A percentile compares a stretch with the other conserved stretches of the same genome.
Conservation (phyloP, 2,329 filamentous ascomycete species). For the Mycosphaerella sp. region DNA sequence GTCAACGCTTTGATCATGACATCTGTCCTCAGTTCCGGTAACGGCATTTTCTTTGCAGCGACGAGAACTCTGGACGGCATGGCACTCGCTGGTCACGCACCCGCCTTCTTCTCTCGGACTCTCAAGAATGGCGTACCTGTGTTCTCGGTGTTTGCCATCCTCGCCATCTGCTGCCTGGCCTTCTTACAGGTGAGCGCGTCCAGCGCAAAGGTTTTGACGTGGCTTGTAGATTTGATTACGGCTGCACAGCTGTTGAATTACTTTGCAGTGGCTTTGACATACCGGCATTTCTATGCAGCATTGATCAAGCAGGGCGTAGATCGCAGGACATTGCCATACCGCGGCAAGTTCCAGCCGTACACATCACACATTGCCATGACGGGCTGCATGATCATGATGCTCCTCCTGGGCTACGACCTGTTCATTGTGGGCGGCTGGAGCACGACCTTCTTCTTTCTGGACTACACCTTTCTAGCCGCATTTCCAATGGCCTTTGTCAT, state of each 20-base stretch:
- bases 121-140: constrained; percentile 54
- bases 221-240: constrained; percentile 49
- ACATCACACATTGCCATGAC: constrained; percentile 34
- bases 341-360: constrained; percentile 49
- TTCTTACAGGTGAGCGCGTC: constrained; percentile 26
- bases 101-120: constrained; percentile 49
- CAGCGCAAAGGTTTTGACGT: constrained; percentile 24
- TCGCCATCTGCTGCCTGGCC: constrained; percentile 27
- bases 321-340: constrained; percentile 49
- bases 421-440: constrained; percentile 32
- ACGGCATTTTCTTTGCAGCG: constrained; percentile 60
- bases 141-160: constrained; percentile 47
- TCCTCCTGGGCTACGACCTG: constrained; percentile 47
- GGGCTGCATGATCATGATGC: constrained; percentile 29
- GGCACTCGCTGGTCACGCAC: constrained; percentile 52
- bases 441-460: constrained; percentile 38
- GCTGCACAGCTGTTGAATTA: constrained; percentile 55
- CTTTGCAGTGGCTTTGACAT: constrained; percentile 51
- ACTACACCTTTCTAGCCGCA: constrained; percentile 36
- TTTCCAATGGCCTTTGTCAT: constrained; percentile 6
- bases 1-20: constrained; percentile 65
- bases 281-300: constrained; percentile 50
- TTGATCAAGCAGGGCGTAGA: constrained; percentile 43
- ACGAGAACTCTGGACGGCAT: constrained; percentile 60
- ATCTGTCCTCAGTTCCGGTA: constrained; percentile 60